phyloP scores from a whole-genome alignment of 208 protist genomes.

The Naegleria fowleri region DNA sequence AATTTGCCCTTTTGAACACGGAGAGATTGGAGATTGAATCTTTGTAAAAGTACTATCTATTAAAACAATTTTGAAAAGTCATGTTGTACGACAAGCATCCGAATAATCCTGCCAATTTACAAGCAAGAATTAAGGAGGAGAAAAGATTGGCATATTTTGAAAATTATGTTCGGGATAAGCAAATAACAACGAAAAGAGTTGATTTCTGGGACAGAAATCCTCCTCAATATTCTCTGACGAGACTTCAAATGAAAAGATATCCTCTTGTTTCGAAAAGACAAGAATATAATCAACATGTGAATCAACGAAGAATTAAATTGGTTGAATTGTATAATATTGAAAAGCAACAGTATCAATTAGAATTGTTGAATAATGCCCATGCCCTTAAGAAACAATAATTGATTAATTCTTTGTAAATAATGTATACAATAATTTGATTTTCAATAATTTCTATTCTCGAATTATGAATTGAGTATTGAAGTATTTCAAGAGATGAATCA shows the following conservation, averaged over 20 bases:
- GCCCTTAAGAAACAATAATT: no score
- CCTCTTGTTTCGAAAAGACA: not conserved
- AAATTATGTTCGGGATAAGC: not conserved
- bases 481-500: no score
- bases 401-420: no score
- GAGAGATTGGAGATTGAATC: no score
- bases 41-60: no score
- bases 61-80: no score
- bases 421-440: no score
- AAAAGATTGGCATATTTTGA: not conserved
- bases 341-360: not conserved
- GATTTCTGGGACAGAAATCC: not conserved
- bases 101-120: not conserved
- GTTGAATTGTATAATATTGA: not conserved
- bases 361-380: not conserved
- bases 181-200: not conserved
- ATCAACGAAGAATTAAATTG: not conserved
- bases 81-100: not conserved
- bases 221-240: not conserved
- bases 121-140: not conserved
- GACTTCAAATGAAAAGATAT: not conserved
- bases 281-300: not conserved
- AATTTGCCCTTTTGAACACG: no score
- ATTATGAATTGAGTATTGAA: no score
- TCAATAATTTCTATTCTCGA: no score